Evolutionary conservation across 805 yeast genomes (phyloP).

Genomic region (Candida gorgasii): DNA sequence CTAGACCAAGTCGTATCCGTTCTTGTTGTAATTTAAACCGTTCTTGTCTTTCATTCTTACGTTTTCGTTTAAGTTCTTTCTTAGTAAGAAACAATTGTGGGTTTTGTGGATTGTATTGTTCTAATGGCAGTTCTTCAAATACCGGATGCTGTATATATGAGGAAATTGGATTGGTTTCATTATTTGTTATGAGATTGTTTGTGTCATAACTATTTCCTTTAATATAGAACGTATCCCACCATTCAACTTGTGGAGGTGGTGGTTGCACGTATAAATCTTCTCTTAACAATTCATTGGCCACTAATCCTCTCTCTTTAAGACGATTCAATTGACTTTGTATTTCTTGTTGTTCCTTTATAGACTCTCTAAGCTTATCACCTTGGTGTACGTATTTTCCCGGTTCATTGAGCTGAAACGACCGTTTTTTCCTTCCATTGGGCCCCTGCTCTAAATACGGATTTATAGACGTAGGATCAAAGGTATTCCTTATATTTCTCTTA

Average conservation of each 20-base stretch:
- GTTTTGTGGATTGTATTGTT: constrained; percentile 38
- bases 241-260: constrained; percentile 68
- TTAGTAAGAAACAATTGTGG: constrained; percentile 67
- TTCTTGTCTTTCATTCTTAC: constrained; percentile 67
- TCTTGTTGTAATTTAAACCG: constrained; percentile 73
- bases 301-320: constrained; percentile 39
- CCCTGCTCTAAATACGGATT: constrained; percentile 37
- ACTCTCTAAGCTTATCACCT: constrained; percentile 56
- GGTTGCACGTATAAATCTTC: constrained; percentile 54
- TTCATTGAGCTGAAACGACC: constrained; percentile 50
- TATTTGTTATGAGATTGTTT: constrained; percentile 30
- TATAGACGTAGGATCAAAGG: constrained; percentile 35
- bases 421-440: constrained; percentile 1
- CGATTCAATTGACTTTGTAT: constrained; percentile 24
- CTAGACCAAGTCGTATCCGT: constrained; percentile 74
- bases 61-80: constrained; percentile 69
- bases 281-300: constrained; percentile 53
- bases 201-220: constrained; percentile 33
- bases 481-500: constrained; percentile 24
- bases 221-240: constrained; percentile 83
- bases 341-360: constrained; percentile 41
- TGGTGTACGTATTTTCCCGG: constrained; percentile 63
- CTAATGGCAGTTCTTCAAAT: constrained; percentile 62
- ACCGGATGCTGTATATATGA: constrained; percentile 83
- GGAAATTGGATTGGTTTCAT: constrained; percentile 54